Base-by-base conservation (phyloP, 352 stramenopile genomes). In the Phytophthora quininea region DNA sequence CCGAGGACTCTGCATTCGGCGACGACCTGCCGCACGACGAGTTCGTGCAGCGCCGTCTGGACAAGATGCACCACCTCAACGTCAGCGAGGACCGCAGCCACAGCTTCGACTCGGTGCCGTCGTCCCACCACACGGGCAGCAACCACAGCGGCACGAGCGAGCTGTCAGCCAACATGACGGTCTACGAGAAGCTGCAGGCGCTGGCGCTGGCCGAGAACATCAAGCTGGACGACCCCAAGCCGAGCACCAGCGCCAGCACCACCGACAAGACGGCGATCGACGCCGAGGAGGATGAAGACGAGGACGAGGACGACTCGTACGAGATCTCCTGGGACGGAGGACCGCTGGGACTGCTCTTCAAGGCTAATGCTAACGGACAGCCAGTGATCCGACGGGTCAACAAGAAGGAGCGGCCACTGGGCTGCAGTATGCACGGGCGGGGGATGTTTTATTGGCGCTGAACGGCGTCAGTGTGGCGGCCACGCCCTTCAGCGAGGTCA, bases 301-400 rank as follows among this genome's bases (percentile, higher is more conserved):
- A 83, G 0, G 74, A 82, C 2, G 74, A 88, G 8, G 86, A 92
- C 30, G 81, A 92, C 40, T 69, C 64, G 37, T 94, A 94, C 63
- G 79, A 84, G 47, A 84, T 94, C 43, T 84, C 71, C 45, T 94
- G 86, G 86, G 70, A 79, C 42, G 72, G 75, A 51, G 86, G 86
- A 0, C 82, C 86, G 49, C 73, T 94, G 2, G 86, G 86, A 0
- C 67, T 94, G 12, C 74, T 94, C 2, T 94, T 94, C 74, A 92
- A 91, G 58, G 77, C 71, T 10, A 80, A 79, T 35, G 68, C 74
- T 0, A 72, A 67, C 27, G 84, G 79, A 3, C 64, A 82, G 42
- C 79, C 84, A 3, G 69, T 92, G 15, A 94, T 94, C 52, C 82
- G 86, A 43, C 77, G 84, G 11, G 84, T 94, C 15, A 93, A 87